phyloP scores from a whole-genome alignment of 805 yeast genomes.

The Candida ficus region DNA sequence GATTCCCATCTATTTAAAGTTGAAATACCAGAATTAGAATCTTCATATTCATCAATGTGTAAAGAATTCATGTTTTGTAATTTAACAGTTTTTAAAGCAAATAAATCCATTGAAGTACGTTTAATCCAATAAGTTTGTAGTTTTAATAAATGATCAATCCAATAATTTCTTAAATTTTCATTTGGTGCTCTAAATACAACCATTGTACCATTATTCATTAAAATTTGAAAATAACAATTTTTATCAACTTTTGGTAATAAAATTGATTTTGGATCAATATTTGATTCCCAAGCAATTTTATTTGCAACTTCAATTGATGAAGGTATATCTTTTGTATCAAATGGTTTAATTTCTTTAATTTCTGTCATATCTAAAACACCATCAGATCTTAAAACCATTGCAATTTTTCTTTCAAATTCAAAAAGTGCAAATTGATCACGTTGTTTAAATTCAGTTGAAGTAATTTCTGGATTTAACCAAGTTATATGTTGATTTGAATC shows the following conservation, averaged over 20 bases:
- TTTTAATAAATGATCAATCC: slow-evolving; percentile 52
- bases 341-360: slow-evolving; percentile 35
- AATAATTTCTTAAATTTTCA: slow-evolving; percentile 45
- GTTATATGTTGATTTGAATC: slow-evolving; percentile 45
- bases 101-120: slow-evolving; percentile 37
- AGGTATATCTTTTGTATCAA: slow-evolving; percentile 25
- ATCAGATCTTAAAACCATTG: slow-evolving; percentile 50
- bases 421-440: slow-evolving; percentile 56
- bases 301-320: slow-evolving; percentile 26
- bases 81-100: slow-evolving; percentile 32
- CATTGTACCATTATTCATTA: slow-evolving; percentile 38
- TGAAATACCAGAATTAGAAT: slow-evolving; percentile 44
- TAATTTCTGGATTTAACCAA: slow-evolving; percentile 49
- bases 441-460: slow-evolving; percentile 36
- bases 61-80: slow-evolving; percentile 41
- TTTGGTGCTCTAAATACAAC: slow-evolving; percentile 55
- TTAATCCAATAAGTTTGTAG: slow-evolving; percentile 56
- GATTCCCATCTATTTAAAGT: slow-evolving; percentile 47
- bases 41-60: slow-evolving; percentile 50
- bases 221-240: slow-evolving; percentile 51
- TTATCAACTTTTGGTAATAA: slow-evolving; percentile 11
- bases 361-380: slow-evolving; percentile 57
- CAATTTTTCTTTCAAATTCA: slow-evolving; percentile 59
- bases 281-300: slow-evolving; percentile 24
- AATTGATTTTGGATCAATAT: slow-evolving; percentile 18